phyloP scores from a whole-genome alignment of 208 protist genomes.

The Angomonas deanei region DNA sequence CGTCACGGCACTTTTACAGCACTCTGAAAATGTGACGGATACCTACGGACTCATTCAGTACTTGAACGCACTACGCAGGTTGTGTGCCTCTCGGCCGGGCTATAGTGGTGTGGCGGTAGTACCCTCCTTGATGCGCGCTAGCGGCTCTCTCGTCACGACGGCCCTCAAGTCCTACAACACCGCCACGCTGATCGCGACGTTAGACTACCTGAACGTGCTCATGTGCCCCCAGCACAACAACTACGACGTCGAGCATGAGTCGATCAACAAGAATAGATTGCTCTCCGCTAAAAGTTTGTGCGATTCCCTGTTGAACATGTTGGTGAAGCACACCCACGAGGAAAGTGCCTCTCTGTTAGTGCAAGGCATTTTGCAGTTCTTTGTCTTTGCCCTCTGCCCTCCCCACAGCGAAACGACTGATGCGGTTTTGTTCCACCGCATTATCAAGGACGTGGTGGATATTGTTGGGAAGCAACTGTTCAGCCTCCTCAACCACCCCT shows the following conservation, averaged over 20 bases:
- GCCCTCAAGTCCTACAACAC: slow-evolving; percentile 68
- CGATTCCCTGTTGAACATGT: slow-evolving; percentile 50
- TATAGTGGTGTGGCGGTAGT: slow-evolving; percentile 83
- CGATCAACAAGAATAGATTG: slow-evolving; percentile 87
- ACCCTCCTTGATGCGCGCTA: slow-evolving; percentile 47
- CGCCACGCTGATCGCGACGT: slow-evolving; percentile 65
- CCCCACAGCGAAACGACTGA: slow-evolving; percentile 89
- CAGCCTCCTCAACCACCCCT: slow-evolving; percentile 67
- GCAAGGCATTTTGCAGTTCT: slow-evolving; percentile 78
- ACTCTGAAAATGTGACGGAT: slow-evolving; percentile 29
- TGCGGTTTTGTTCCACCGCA: slow-evolving; percentile 44
- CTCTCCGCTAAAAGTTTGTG: slow-evolving; percentile 68
- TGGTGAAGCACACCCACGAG: slow-evolving; percentile 58
- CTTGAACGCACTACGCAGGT: slow-evolving; percentile 77
- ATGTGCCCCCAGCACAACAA: slow-evolving; percentile 93
- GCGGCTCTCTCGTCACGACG: slow-evolving; percentile 40
- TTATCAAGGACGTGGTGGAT: slow-evolving; percentile 65
- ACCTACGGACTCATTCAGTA: slow-evolving; percentile 40
- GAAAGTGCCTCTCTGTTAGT: slow-evolving; percentile 83
- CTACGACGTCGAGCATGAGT: slow-evolving; percentile 86
- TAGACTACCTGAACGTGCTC: slow-evolving; percentile 87
- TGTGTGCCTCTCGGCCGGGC: slow-evolving; percentile 80
- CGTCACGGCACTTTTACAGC: slow-evolving; percentile 49
- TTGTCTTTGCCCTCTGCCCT: slow-evolving; percentile 87
- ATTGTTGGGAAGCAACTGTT: slow-evolving; percentile 72